These are phyloP conservation scores for Zasmidium angulare DNA, from an alignment of 2,329 filamentous ascomycete genomes.

Conservation along the genomic window DNA sequence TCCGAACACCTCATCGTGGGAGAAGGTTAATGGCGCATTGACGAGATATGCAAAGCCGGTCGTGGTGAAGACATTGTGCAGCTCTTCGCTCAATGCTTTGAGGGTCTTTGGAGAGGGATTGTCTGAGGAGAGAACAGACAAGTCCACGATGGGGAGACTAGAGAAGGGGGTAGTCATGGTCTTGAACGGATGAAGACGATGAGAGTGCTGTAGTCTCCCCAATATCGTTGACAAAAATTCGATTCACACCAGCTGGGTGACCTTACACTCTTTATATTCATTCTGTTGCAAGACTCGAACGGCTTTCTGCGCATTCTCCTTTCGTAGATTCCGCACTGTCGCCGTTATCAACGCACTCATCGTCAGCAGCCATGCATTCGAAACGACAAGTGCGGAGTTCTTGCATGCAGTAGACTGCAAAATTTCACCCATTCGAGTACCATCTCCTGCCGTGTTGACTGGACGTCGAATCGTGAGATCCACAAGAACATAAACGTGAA, in stretches of 20 bases:
- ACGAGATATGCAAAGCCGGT: constrained; percentile 50
- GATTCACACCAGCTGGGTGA: no score
- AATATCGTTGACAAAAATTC: neutral
- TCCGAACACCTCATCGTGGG: constrained; percentile 44
- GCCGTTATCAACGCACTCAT: neutral
- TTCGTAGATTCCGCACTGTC: no score
- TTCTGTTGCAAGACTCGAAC: no score
- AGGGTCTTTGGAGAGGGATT: constrained; percentile 30
- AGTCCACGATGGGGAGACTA: constrained; percentile 45
- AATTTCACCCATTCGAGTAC: neutral
- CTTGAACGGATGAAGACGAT: constrained; percentile 6
- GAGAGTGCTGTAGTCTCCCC: neutral
- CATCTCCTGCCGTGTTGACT: neutral
- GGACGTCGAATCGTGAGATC: neutral
- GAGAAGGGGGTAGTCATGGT: constrained; percentile 47
- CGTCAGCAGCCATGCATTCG: neutral
- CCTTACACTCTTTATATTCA: no score
- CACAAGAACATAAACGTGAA: neutral
- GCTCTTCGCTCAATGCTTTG: constrained; percentile 35
- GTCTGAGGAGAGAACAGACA: constrained; percentile 35
- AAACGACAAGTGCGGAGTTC: neutral
- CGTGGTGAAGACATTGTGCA: constrained; percentile 46
- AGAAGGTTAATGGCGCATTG: constrained; percentile 44
- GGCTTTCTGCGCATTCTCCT: no score
- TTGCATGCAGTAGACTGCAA: neutral